These are phyloP conservation scores for Populus tremula DNA, from an alignment of 345 rosid species.

Conservation along the genomic window DNA sequence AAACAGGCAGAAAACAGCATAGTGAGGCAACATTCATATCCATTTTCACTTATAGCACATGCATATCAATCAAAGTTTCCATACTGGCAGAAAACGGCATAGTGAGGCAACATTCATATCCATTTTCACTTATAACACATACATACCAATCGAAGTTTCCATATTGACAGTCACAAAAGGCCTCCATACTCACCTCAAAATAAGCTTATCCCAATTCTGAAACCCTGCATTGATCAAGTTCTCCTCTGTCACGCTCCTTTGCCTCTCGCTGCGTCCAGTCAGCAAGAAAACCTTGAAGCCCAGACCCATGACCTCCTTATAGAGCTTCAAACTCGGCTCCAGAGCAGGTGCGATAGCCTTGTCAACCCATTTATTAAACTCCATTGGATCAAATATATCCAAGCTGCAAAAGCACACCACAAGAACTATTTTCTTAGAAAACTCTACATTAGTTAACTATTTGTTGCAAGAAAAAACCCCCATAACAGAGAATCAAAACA, in stretches of 20 bases:
- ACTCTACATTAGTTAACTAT: no score
- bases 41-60: not conserved
- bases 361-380: constrained; percentile 87
- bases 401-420: constrained; percentile 37
- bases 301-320: constrained; percentile 53
- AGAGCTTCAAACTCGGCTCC: constrained; percentile 70
- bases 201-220: constrained; percentile 77
- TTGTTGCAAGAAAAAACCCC: not conserved
- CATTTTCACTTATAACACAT: not conserved
- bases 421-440: no score
- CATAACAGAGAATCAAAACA: not conserved
- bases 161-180: not conserved
- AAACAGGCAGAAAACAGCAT: not conserved
- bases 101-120: not conserved
- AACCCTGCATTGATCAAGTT: constrained; percentile 72
- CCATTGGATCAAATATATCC: constrained; percentile 58
- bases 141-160: not conserved
- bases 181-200: constrained; percentile 56
- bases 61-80: not conserved
- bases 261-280: constrained; percentile 73
- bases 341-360: constrained; percentile 65
- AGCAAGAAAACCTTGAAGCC: constrained; percentile 81
- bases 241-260: constrained; percentile 54
- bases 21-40: not conserved
- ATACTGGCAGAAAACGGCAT: not conserved